Percentiles rank a stretch among this genome's conserved stretches.
Evolutionary conservation across 257 asterid genomes (phyloP).

Genomic region (Fraxinus cuspidata): DNA sequence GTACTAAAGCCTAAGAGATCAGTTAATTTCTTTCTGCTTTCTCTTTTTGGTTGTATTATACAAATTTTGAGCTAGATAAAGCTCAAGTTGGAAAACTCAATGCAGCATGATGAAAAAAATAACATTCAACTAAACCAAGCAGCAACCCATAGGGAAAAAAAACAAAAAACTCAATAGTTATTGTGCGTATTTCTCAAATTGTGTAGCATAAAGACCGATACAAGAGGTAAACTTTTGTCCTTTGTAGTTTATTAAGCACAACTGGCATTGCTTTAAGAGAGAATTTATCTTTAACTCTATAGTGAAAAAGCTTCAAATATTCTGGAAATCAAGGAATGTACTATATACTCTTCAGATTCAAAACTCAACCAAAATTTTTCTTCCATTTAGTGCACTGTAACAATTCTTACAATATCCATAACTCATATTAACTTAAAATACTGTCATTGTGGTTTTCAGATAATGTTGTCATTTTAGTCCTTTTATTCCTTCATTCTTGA

Average conservation of each 20-base stretch:
- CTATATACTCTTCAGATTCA: not conserved
- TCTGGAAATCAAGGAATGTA: not conserved
- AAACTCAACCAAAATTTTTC: not conserved
- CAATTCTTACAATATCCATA: not conserved
- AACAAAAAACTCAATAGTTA: not conserved
- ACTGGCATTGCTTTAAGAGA: not conserved
- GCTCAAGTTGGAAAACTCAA: constrained; percentile 16
- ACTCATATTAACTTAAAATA: too few relatives aligned
- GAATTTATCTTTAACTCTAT: constrained; percentile 1
- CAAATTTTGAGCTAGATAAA: not conserved
- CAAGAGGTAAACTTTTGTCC: not conserved
- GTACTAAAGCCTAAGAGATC: not conserved
- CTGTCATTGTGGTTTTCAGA: too few relatives aligned
- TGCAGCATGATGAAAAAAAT: not conserved
- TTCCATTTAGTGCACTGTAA: not conserved
- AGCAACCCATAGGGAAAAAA: constrained; percentile 12
- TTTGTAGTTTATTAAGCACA: not conserved
- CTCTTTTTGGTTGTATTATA: not conserved
- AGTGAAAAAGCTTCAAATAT: not conserved
- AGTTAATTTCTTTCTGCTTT: not conserved
- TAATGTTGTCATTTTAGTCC: not conserved
- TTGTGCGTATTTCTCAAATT: not conserved
- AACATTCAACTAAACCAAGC: not conserved
- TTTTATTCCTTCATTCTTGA: not conserved
- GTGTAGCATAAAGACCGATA: not conserved